Evolutionary conservation across 2,329 filamentous ascomycete genomes (phyloP).

Genomic region (Pseudogymnoascus sp.): DNA sequence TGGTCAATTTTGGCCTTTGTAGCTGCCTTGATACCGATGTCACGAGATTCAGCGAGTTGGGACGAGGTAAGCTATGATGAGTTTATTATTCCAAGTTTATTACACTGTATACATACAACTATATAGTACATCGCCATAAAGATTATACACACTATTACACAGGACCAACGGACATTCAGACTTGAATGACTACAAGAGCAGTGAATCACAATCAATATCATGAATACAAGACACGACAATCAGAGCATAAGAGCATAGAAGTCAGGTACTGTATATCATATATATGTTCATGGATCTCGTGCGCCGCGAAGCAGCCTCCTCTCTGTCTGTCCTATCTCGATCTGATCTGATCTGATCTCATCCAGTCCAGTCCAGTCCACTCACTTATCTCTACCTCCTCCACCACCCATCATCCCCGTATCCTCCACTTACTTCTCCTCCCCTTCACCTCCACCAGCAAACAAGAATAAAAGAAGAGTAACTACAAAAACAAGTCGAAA

Average conservation of each 20-base stretch:
- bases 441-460: not conserved
- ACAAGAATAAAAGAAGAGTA: not conserved
- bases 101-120: not conserved
- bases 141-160: not conserved
- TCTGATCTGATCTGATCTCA: not conserved
- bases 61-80: not conserved
- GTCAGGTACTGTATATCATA: not conserved
- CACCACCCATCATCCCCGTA: not conserved
- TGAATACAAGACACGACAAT: not conserved
- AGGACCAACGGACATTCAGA: not conserved
- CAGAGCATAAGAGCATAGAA: not conserved
- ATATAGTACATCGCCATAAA: not conserved
- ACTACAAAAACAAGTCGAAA: conserved; percentile 6
- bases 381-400: not conserved
- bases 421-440: not conserved
- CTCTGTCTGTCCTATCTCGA: conserved; percentile 6
- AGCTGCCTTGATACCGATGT: too few relatives aligned
- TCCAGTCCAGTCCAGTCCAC: not conserved
- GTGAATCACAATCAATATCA: not conserved
- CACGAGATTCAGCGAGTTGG: too few relatives aligned
- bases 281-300: conserved; percentile 6
- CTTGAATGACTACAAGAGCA: not conserved
- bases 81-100: not conserved
- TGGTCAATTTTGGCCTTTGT: too few relatives aligned
- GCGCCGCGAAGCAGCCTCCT: conserved; percentile 5